Base-by-base conservation (phyloP, 139 green algal species). In the Volvox africanus region DNA sequence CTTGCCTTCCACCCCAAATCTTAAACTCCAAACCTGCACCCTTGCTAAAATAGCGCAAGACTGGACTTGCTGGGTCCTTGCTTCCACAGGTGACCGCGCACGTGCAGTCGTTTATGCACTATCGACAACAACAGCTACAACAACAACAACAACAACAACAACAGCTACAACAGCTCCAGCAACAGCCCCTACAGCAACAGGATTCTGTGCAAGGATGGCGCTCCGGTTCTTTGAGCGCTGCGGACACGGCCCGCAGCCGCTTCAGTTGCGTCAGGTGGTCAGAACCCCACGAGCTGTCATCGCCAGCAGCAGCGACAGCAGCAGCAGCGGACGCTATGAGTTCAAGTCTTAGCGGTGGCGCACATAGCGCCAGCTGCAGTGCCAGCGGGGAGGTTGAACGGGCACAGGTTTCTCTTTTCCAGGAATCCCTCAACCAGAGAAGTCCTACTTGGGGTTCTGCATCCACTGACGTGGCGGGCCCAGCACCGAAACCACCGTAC, bases 91-190 rank as follows among this genome's bases (percentile, higher is more conserved):
- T 86, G 9, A 86, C 80, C 28, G 80, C 80, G 5, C 80, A 86
- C 80, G 11, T 86, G 24, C 80, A 86, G 24, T 86, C 80, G 2
- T 86, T 86, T 30, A 55, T 86, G 80, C 80, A 86, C 24, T 62
- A 62, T n/a, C 80, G 32, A 24, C 80, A 86, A 11, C 80, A 86
- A 16, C 26, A 75, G 28, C 80, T 44, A 28, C 79, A 85, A 50
- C 44, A 50, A 44, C 80, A 68, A 24, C 80, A 73, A 2, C 16
- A 35, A 21, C 76, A 82, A 33, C 76, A 61, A 12, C 76, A 67
- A 32, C 37, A 68, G 21, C 65, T 30, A 73, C 65, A 73, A 16
- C 65, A 73, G 2, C 65, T 30, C 12, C 65, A 73, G 24, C 65
- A 69, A 69, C 62, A 69, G 19, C 62, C 17, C 17, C 62, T 26